Percentiles rank a stretch among this genome's conserved stretches.
phyloP scores from a whole-genome alignment of 1,139 yeast species.

The Yamadazyma dendronema region DNA sequence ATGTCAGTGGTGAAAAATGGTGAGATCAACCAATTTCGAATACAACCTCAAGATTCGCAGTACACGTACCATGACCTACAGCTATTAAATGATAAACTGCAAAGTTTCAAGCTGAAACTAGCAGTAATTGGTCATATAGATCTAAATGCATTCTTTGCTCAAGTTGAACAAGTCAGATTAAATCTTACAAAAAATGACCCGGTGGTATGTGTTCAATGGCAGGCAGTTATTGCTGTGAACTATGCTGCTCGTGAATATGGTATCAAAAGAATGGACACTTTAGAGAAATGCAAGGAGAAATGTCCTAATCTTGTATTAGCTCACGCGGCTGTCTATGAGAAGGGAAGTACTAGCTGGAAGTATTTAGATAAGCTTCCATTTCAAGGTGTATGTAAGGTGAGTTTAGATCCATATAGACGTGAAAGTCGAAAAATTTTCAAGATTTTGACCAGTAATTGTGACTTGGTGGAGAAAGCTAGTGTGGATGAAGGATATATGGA shows the following conservation, averaged over 20 bases:
- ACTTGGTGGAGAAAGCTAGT: conserved; percentile 85
- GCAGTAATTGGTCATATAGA: conserved; percentile 84
- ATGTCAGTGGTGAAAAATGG: conserved; percentile 9
- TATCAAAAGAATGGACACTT: conserved; percentile 71
- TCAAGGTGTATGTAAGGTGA: conserved; percentile 67
- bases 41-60: conserved; percentile 16
- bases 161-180: conserved; percentile 80
- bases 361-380: conserved; percentile 48
- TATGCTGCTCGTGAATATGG: conserved; percentile 88
- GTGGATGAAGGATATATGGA: conserved; percentile 92
- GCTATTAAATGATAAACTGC: conserved; percentile 43
- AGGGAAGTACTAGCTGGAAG: conserved; percentile 83
- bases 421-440: conserved; percentile 79
- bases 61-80: conserved; percentile 49
- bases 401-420: conserved; percentile 85
- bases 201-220: conserved; percentile 94
- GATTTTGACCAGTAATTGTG: conserved; percentile 55
- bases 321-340: conserved; percentile 91
- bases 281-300: conserved; percentile 64
- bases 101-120: conserved; percentile 63
- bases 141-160: conserved; percentile 94
- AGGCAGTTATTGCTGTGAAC: conserved; percentile 80
- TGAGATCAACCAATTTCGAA: conserved; percentile 4
- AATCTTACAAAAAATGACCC: conserved; percentile 69
- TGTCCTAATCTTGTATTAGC: conserved; percentile 77